Evolutionary conservation across 169 alveolate species (phyloP).

Genomic region (Miamiensis avidus): DNA sequence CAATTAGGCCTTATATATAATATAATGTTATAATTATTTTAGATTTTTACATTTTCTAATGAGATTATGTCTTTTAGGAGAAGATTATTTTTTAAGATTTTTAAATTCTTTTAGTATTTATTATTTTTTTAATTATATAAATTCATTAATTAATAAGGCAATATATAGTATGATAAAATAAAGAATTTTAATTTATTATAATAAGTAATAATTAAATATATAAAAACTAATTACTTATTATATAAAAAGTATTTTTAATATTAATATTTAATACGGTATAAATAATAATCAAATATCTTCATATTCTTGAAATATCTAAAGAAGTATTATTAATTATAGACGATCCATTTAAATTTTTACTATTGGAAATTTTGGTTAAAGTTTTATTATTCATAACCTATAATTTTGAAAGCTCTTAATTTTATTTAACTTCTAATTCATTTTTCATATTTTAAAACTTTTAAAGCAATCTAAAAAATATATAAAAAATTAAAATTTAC

Average conservation of each 20-base stretch:
- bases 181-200: no score
- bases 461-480: conserved; percentile 10
- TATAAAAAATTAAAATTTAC: not conserved
- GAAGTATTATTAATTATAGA: conserved; percentile 3
- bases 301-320: not conserved
- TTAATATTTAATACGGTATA: no score
- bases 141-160: not conserved
- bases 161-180: no score
- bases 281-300: not conserved
- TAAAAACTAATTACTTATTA: no score
- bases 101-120: no score
- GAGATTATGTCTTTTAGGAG: not conserved
- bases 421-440: conserved; percentile 20
- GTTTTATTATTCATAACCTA: conserved; percentile 31
- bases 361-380: conserved; percentile 1
- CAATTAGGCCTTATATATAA: not conserved
- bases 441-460: conserved; percentile 28
- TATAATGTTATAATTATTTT: no score
- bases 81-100: no score
- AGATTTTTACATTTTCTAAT: not conserved
- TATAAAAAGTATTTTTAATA: no score
- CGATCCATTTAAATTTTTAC: not conserved
- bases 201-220: no score
- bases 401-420: conserved; percentile 23
- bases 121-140: no score